Evolutionary conservation across 2,329 filamentous ascomycete species (phyloP), one percentile per base, ranked within the genome.

Genomic region (Stagonosporopsis chrysanthemi): DNA sequence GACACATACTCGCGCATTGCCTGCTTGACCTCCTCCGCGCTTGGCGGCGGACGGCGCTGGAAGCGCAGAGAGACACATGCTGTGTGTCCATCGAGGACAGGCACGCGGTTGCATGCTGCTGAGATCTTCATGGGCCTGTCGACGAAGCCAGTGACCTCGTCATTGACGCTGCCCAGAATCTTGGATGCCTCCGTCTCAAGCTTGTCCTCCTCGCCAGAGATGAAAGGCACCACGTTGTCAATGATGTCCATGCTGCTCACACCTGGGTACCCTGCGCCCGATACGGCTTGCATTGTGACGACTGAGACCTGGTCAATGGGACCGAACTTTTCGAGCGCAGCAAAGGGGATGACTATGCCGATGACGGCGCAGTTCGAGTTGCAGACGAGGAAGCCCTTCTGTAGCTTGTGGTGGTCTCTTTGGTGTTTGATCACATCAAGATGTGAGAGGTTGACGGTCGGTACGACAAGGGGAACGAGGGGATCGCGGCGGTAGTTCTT

Each of bases 361-460:
- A 98, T 97, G 72, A 97, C 94, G 54, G 94, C 94, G 80, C 95
- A 99, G 81, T 98, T 98, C 64, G 92, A 96, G 82, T 98, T 98
- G 85, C 94, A 98, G 59, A 97, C 92, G 35, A 98, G 81, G 81
- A 98, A 97, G 23, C 95, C 95, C 79, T 90, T 92, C 61, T 89
- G 82, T 41, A 97, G 83, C 26, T 82, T 81, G 76, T 90, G 86
- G 40, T 90, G 83, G 72, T 86, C 83, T 61, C 91, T 86, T 81
- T 98, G 94, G 78, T 96, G 88, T n/a, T 90, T 89, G 74, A 98
- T 94, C 60, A 97, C 84, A 72, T 90, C 86, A 69, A 97, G 85
- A 78, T 98, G 94, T 40, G 86, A 79, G 12, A 96, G 87, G 82
- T 98, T 98, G 77, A 98, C 93, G 19, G 92, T 97, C 1, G 95